Evolutionary conservation across 1,139 yeast genomes (phyloP), one percentile per base, ranked within the genome.

Genomic region (Meyerozyma sp.): DNA sequence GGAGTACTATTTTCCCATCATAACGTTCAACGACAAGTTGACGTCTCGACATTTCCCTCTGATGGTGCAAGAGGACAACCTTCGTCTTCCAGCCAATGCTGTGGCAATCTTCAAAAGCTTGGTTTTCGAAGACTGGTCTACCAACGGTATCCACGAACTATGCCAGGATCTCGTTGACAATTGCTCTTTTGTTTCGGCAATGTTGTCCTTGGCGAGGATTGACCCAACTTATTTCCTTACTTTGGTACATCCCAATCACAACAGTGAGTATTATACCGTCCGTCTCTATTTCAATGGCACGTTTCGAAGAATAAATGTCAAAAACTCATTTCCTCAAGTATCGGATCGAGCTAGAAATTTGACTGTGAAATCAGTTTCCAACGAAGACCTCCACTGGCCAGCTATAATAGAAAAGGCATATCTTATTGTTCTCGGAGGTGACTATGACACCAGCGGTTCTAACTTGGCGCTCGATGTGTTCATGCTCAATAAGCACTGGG

Each of bases 341-440:
- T 47, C 49, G 18, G 50, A 49, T 14, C 40, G 45, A 3, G 21
- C 49, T 9, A 49, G 74, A 30, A 58, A 55, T 40, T 50, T 70
- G 25, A 59, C 65, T 4, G 61, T 74, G 10, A 61, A 61, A 46
- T 81, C 84, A 11, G 57, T 57, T n/a, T 51, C 73, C 1, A 68
- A 72, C 47, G 55, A 60, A 0, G 43, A 56, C 0, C 52, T 81
- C 3, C 55, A 68, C 5, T 84, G 90, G 88, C 93, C 93, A 0
- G 86, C 88, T 0, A 54, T 88, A 20, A 56, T 87, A 2, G 96
- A 90, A 59, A 83, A 86, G 55, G 94, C 95, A 0, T 84, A 80
- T 54, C 66, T 89, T 49, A 79, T 79, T 50, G 61, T 84, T 0
- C 67, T 75, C 66, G 84, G 85, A 1, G 58, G 67, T 16, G 84